A percentile compares a stretch with the other conserved stretches of the same genome.
These are phyloP conservation scores for Globisporangium abappressorium DNA, from an alignment of 352 stramenopile genomes.

Conservation along the genomic window DNA sequence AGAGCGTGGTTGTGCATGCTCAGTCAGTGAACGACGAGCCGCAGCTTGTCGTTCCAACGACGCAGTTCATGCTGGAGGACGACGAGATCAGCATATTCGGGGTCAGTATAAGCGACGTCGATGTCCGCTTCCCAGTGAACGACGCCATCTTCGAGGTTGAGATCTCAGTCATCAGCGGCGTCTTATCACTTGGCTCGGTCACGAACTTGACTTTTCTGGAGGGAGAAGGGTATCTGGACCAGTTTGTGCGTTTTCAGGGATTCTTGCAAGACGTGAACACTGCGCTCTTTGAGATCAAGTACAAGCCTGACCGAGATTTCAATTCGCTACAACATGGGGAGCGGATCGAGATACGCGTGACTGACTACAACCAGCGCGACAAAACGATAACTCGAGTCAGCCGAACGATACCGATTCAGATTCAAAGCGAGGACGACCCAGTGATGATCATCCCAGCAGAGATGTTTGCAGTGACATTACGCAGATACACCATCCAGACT, in stretches of 20 bases:
- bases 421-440: constrained; percentile 48
- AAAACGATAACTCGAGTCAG: constrained; percentile 39
- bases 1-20: constrained; percentile 34
- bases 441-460: constrained; percentile 32
- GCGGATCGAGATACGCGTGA: constrained; percentile 47
- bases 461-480: constrained; percentile 31
- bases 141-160: constrained; percentile 58
- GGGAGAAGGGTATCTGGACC: constrained; percentile 46
- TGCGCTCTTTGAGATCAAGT: constrained; percentile 73
- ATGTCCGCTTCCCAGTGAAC: constrained; percentile 28
- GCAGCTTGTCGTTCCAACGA: constrained; percentile 44
- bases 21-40: constrained; percentile 63
- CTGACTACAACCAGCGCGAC: constrained; percentile 59
- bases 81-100: constrained; percentile 65
- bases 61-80: constrained; percentile 56
- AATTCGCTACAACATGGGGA: constrained; percentile 67
- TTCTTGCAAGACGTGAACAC: constrained; percentile 52
- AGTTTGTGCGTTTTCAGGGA: constrained; percentile 56
- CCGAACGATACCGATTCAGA: constrained; percentile 36
- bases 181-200: constrained; percentile 35
- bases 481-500: constrained; percentile 42
- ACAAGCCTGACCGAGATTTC: constrained; percentile 68
- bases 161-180: constrained; percentile 51
- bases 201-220: constrained; percentile 37
- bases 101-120: constrained; percentile 55